Percentiles rank a stretch among this genome's conserved stretches.
Conservation (phyloP, 2,329 filamentous ascomycete species). For the Penicillium corylophilum region DNA sequence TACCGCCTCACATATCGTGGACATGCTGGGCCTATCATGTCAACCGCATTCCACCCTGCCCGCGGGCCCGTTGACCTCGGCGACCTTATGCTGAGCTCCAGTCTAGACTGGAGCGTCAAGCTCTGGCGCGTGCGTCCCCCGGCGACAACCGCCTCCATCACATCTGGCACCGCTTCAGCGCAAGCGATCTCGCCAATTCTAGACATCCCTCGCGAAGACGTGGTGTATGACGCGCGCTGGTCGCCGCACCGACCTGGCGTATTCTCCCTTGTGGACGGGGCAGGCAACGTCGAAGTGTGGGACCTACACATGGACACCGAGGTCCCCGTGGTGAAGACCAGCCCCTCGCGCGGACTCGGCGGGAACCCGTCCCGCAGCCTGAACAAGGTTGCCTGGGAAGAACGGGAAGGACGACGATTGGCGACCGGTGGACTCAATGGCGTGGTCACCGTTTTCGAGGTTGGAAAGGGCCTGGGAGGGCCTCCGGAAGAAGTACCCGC, state of each 20-base stretch:
- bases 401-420: conserved; percentile 78
- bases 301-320: conserved; percentile 91
- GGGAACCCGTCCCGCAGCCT: conserved; percentile 78
- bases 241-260: conserved; percentile 91
- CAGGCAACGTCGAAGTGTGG: conserved; percentile 90
- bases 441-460: conserved; percentile 88
- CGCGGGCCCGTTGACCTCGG: conserved; percentile 90
- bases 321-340: conserved; percentile 79
- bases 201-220: conserved; percentile 89
- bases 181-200: conserved; percentile 70
- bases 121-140: conserved; percentile 80
- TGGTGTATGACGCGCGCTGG: conserved; percentile 96
- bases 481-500: conserved; percentile 79
- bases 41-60: conserved; percentile 90
- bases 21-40: conserved; percentile 93
- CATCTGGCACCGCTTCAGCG: conserved; percentile 38
- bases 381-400: conserved; percentile 94
- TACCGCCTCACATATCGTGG: conserved; percentile 82
- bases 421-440: conserved; percentile 92
- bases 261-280: conserved; percentile 91
- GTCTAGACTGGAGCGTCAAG: conserved; percentile 95
- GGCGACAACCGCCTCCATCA: conserved; percentile 41
- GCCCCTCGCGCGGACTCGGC: conserved; percentile 62
- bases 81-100: conserved; percentile 87
- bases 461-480: conserved; percentile 72